Conservation (phyloP, 2,329 filamentous ascomycete species). For the Botrytis hyacinthi region DNA sequence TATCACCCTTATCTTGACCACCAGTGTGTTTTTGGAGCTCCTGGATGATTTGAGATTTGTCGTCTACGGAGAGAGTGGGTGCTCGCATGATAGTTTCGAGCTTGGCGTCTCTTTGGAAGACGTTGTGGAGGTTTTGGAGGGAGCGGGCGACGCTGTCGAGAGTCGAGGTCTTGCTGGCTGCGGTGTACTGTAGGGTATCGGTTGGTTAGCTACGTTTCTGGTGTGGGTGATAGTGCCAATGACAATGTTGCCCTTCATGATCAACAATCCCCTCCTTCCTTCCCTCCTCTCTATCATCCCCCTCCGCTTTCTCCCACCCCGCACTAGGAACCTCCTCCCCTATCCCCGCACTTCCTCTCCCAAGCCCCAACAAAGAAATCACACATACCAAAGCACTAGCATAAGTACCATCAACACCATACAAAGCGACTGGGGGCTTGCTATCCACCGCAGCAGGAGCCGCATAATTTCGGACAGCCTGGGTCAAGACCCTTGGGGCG, state of each 20-base stretch:
- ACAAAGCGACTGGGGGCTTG: constrained; percentile 87
- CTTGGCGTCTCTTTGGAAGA: constrained; percentile 81
- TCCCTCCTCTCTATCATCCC: not conserved
- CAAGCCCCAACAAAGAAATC: not conserved
- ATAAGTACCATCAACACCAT: constrained; percentile 96
- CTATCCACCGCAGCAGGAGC: constrained; percentile 57
- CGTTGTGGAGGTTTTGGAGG: constrained; percentile 65
- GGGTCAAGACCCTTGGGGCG: constrained; percentile 42
- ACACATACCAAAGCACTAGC: constrained; percentile 90
- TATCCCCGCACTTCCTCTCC: constrained; percentile 11
- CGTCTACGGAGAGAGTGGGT: constrained; percentile 71
- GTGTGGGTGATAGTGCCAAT: not conserved
- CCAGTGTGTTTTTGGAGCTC: constrained; percentile 86
- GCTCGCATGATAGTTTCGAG: constrained; percentile 72
- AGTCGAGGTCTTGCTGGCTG: constrained; percentile 79
- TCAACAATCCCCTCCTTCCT: not conserved
- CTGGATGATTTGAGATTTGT: constrained; percentile 82
- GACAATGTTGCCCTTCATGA: not conserved
- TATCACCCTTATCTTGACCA: constrained; percentile 65
- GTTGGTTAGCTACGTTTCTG: constrained; percentile 19
- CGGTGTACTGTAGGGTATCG: constrained; percentile 72
- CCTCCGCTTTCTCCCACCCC: not conserved
- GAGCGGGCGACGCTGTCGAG: constrained; percentile 85
- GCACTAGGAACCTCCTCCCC: not conserved
- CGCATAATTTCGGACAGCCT: constrained; percentile 73